Evolutionary conservation across 805 yeast genomes (phyloP), one percentile per base, ranked within the genome.

Genomic region (Kodamaea kakaduensis): DNA sequence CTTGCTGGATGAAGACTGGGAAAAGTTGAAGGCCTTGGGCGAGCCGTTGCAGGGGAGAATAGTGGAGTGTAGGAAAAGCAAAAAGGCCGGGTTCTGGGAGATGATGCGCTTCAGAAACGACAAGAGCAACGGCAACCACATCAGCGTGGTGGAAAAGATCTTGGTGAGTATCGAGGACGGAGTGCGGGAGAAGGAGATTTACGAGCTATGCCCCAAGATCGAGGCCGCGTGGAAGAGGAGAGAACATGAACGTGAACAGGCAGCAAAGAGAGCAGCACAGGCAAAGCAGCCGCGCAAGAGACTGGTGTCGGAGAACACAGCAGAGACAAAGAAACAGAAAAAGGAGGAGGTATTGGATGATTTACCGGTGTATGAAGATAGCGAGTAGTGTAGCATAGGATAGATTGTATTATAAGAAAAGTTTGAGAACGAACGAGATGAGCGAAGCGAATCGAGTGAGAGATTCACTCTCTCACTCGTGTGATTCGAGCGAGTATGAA

Each of bases 91-190:
- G 3, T 74, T 71, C 30, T 93, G 98, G 98, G 77, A 77, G 41
- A 70, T 85, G 66, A 57, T 90, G 38, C 70, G 99, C 41, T 93
- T 90, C 58, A 73, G 99, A 54, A 96, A 93, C 61, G 99, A 93
- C 59, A 93, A 93, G 54, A 59, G 74, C 12, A 81, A 84, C 52
- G 97, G 95, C 6, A 93, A 93, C 57, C 95, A 87, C 57, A 59
- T 78, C 10, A 67, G 78, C 9, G 88, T 85, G 16, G 96, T 89
- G 5, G 78, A 78, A 41, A 90, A 84, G 52, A 88, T 93, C 21
- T 61, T 90, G 29, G 77, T 79, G 44, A 82, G 94, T 52, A 93
- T 93, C 25, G 77, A 78, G 42, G 97, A 90, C 57, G 81, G 90
- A 1, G 96, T 93, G 2, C 70, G 78, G 12, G 78, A 83, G 45